Evolutionary conservation across 2,329 filamentous ascomycete species (phyloP), one percentile per base, ranked within the genome.

Genomic region (Stagonosporopsis vannaccii): DNA sequence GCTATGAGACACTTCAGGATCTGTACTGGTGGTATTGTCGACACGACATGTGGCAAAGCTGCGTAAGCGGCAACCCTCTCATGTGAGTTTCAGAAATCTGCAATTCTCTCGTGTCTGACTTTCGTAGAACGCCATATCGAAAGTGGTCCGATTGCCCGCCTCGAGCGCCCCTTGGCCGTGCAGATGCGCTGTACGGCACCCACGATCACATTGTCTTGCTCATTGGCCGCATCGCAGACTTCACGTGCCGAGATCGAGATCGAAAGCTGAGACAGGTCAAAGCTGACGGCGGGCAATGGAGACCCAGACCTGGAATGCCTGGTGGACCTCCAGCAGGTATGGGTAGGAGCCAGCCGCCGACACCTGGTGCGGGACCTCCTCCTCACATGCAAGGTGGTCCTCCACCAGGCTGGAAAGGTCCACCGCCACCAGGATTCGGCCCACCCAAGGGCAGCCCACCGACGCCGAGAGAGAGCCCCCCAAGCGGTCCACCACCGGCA

Each of bases 11-110:
- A 15, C 82, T 95, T 35, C 87, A 90, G 61, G 95, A 98, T 76
- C 78, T 98, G 5, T 96, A 90, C 71, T 99, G 94, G 93, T 97
- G 92, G 90, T 97, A 93, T 73, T 89, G 86, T 67, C 96, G 97
- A 75, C 95, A 97, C 81, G 95, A 98, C 73, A 87, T 90, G 8
- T 96, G 94, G 66, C 94, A 97, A 74, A 92, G 91, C 71, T 86
- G 97, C 58, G 80, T 98, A 22, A 95, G 93, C 63, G 94, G 92
- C 8, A 93, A 94, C 37, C 84, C 84, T 59, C 80, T 96, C 42
- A 88, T 97, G 92, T 97, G 80, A 83, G 92, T 84, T 2, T 2
- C 9, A 9, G 0, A 17, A 7, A 6, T 5, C 22, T n/a, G 6
- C 28, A 4, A 8, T n/a, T 3, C n/a, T 36, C 12, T 13, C 19